Conservation (phyloP, 495 filamentous ascomycete species). For the Aspergillus diversus region DNA sequence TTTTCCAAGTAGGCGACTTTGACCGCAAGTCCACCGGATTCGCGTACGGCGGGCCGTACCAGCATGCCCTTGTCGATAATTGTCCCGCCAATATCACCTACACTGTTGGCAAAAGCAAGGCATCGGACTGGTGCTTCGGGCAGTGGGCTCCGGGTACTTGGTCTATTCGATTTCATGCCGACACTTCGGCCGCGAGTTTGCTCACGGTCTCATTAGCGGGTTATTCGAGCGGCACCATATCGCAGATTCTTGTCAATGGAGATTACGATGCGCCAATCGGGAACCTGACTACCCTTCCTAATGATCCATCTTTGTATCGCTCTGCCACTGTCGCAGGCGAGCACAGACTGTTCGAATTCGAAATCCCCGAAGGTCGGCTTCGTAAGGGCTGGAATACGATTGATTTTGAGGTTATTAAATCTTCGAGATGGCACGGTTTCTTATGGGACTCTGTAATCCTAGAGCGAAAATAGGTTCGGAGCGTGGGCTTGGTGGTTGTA, state of each 20-base stretch:
- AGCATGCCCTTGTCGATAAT: conserved; percentile 36
- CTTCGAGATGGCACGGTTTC: neutral
- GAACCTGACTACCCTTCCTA: conserved; percentile 26
- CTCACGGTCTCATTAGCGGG: conserved; percentile 36
- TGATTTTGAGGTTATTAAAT: conserved; percentile 1
- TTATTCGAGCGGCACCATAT: conserved; percentile 28
- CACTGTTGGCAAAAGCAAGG: conserved; percentile 31
- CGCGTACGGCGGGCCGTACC: conserved; percentile 35
- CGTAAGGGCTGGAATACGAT: neutral
- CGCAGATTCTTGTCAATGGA: conserved; percentile 30
- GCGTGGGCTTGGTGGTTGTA: neutral
- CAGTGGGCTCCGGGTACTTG: conserved; percentile 40
- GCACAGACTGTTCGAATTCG: conserved; percentile 40
- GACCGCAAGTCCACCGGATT: conserved; percentile 44
- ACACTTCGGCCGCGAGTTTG: conserved; percentile 3
- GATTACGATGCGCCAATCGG: conserved; percentile 13
- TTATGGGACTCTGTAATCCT: conserved; percentile 4
- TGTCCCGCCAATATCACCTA: conserved; percentile 39
- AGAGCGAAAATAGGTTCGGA: neutral
- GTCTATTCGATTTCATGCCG: conserved; percentile 32
- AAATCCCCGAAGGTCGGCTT: conserved; percentile 15
- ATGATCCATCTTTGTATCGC: conserved; percentile 37
- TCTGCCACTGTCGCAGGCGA: conserved; percentile 38
- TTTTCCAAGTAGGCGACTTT: conserved; percentile 45
- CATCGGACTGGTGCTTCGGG: conserved; percentile 42